phyloP scores from a whole-genome alignment of 257 asterid species.

The Solanum chilense region DNA sequence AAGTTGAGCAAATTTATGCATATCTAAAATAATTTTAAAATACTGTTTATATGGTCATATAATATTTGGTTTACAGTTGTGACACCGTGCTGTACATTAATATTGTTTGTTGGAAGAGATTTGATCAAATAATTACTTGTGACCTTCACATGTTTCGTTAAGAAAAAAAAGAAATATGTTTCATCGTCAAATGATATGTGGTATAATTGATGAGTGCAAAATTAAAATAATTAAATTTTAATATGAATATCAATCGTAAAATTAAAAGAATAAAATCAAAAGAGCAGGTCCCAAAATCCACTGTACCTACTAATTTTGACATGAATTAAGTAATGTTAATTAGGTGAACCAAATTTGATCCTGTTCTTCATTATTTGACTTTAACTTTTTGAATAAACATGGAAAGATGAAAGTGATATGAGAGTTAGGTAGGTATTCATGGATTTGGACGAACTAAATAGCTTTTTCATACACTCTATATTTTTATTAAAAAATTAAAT shows the following conservation, averaged over 20 bases:
- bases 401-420: neutral
- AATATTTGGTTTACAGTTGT: neutral
- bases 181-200: no score
- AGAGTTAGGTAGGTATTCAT: no score
- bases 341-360: neutral
- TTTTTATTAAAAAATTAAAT: no score
- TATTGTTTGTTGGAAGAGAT: neutral
- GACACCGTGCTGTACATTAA: neutral
- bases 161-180: neutral
- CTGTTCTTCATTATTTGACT: neutral
- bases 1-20: conserved; percentile 34
- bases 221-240: no score
- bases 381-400: neutral
- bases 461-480: fast-evolving
- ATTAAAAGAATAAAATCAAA: no score
- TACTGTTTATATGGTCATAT: neutral
- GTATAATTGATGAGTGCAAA: no score
- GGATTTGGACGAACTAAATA: no score
- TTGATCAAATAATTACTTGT: neutral
- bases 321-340: neutral
- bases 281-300: neutral
- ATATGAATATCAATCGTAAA: fast-evolving
- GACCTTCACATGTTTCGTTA: neutral
- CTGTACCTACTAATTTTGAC: neutral
- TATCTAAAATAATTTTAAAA: neutral